Conservation (phyloP, 441 rosid species). For the Bruguiera hainesii region DNA sequence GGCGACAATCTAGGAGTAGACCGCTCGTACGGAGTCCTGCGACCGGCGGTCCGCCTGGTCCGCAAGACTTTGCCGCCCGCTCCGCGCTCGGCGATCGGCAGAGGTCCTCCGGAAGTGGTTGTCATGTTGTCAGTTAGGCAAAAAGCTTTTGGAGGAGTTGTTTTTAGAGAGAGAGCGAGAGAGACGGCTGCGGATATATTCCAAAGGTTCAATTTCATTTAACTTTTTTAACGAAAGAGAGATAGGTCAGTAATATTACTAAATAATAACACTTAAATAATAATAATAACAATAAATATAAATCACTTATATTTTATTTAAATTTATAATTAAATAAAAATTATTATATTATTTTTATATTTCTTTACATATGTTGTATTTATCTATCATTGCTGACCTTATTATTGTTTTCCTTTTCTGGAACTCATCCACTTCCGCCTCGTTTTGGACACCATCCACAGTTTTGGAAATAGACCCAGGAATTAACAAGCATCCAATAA, state of each 20-base stretch:
- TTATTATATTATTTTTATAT: too few relatives aligned
- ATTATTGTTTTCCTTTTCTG: too few relatives aligned
- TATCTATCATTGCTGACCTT: too few relatives aligned
- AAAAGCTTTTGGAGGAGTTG: background rate
- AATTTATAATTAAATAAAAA: too few relatives aligned
- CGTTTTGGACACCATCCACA: too few relatives aligned
- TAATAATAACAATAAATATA: too few relatives aligned
- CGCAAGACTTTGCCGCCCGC: conserved; percentile 67
- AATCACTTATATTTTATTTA: too few relatives aligned
- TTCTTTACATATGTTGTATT: too few relatives aligned
- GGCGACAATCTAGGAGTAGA: conserved; percentile 25
- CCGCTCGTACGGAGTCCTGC: conserved; percentile 62
- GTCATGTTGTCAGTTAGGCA: conserved; percentile 28
- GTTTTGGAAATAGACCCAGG: too few relatives aligned
- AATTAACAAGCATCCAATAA: too few relatives aligned
- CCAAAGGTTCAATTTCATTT: background rate
- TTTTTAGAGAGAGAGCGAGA: background rate
- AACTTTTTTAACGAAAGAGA: background rate
- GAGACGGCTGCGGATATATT: background rate
- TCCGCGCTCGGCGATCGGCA: conserved; percentile 29
- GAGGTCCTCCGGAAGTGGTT: conserved; percentile 32
- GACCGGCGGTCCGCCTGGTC: conserved; percentile 33
- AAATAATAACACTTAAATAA: too few relatives aligned
- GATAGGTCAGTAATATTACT: background rate
- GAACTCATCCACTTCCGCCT: too few relatives aligned